Conservation (phyloP, 202 grass and related monocot species). For the Panicum hallii region DNA sequence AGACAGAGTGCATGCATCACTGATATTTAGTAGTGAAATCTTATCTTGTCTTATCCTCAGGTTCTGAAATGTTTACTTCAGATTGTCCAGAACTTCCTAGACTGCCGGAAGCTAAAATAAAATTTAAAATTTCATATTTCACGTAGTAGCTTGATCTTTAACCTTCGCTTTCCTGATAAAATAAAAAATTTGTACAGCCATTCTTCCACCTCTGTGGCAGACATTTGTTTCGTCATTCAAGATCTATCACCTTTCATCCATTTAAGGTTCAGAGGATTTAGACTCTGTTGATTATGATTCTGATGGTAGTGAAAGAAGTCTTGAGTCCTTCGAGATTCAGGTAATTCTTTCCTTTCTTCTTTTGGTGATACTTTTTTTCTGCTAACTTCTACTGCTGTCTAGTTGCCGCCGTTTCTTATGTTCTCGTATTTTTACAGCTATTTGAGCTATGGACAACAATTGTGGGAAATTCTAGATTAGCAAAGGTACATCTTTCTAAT, state of each 20-base stretch:
- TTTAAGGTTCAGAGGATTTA: constrained; percentile 73
- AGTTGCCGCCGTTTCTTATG: constrained; percentile 32
- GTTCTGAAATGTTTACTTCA: constrained; percentile 97
- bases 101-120: constrained; percentile 70
- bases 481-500: constrained; percentile 60
- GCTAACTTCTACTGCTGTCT: constrained; percentile 34
- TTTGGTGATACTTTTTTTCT: constrained; percentile 9
- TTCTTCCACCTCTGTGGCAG: constrained; percentile 90
- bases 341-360: constrained; percentile 41
- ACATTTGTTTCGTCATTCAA: constrained; percentile 83
- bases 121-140: constrained; percentile 39
- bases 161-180: constrained; percentile 35
- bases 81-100: constrained; percentile 88
- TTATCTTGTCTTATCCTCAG: constrained; percentile 60
- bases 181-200: constrained; percentile 53
- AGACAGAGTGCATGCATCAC: constrained; percentile 27
- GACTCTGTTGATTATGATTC: constrained; percentile 84
- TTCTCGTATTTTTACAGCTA: constrained; percentile 60
- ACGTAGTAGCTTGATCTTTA: constrained; percentile 25
- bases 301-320: constrained; percentile 90
- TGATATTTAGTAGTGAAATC: constrained; percentile 40
- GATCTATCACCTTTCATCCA: constrained; percentile 75
- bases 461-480: constrained; percentile 78
- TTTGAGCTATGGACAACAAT: constrained; percentile 92
- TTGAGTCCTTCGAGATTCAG: constrained; percentile 92